A percentile compares a stretch with the other conserved stretches of the same genome.
Conservation (phyloP, 1,139 yeast genomes). For the Entelexis paramagnoliae region DNA sequence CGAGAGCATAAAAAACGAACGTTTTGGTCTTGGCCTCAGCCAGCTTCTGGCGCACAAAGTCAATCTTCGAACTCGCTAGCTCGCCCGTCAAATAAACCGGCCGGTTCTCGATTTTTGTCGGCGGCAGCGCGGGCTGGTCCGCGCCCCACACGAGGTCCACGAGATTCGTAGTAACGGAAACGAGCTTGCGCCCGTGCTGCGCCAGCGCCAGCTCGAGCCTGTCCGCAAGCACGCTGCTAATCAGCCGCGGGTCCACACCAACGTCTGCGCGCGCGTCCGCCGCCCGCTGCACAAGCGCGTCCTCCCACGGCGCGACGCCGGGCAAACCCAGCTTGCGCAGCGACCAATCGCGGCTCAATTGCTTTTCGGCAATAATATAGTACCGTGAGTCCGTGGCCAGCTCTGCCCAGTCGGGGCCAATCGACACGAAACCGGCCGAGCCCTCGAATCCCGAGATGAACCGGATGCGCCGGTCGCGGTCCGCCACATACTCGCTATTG, state of each 20-base stretch:
- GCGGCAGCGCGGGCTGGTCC: slow-evolving; percentile 34
- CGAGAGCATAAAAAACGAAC: slow-evolving; percentile 61
- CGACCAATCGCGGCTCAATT: slow-evolving; percentile 75
- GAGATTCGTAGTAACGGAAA: slow-evolving; percentile 60
- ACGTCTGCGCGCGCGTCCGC: slow-evolving; percentile 31
- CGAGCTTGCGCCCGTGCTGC: slow-evolving; percentile 40
- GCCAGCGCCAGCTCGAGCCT: slow-evolving; percentile 23
- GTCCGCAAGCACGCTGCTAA: slow-evolving; percentile 42
- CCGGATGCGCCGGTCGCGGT: slow-evolving; percentile 69
- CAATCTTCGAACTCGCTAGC: slow-evolving; percentile 36
- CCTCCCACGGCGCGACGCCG: slow-evolving; percentile 80
- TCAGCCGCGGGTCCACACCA: slow-evolving; percentile 60
- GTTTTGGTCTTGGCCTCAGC: slow-evolving; percentile 36
- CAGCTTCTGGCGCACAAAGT: slow-evolving; percentile 36
- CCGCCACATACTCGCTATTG: slow-evolving; percentile 78
- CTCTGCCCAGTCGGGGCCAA: slow-evolving; percentile 63
- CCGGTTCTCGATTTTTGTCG: slow-evolving; percentile 27
- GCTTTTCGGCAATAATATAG: slow-evolving; percentile 79
- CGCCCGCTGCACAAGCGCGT: slow-evolving; percentile 50
- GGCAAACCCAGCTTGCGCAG: slow-evolving; percentile 69
- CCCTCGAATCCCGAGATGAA: slow-evolving; percentile 83
- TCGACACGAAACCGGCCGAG: slow-evolving; percentile 83
- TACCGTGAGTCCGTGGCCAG: slow-evolving; percentile 92
- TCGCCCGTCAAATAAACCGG: slow-evolving; percentile 36
- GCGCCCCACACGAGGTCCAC: slow-evolving; percentile 65